These are phyloP conservation scores for Sclerotinia trifoliorum DNA, from an alignment of 2,329 filamentous ascomycete species.

Conservation along the genomic window DNA sequence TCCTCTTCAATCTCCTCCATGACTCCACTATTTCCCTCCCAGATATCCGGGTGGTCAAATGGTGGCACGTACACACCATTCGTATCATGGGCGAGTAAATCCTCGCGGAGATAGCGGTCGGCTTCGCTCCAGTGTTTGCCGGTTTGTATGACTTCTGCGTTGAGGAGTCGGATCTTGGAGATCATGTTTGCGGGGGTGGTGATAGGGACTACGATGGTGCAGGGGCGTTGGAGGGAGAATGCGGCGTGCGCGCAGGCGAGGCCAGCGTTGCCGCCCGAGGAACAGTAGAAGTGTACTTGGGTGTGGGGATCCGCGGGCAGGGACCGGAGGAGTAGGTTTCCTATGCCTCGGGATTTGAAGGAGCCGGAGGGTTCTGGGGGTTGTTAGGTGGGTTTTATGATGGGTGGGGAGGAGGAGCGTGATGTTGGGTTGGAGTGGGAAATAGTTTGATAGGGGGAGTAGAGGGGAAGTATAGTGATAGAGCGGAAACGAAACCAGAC, in stretches of 20 bases:
- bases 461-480: neutral
- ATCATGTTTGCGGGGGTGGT: slow-evolving; percentile 69
- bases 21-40: slow-evolving; percentile 62
- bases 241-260: slow-evolving; percentile 77
- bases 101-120: slow-evolving; percentile 61
- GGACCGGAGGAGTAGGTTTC: slow-evolving; percentile 62
- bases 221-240: slow-evolving; percentile 56
- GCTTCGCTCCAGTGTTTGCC: slow-evolving; percentile 70
- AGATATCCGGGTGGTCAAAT: slow-evolving; percentile 67
- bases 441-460: too few species aligned
- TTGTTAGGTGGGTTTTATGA: slow-evolving; percentile 13
- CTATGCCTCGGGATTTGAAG: slow-evolving; percentile 79
- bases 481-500: neutral
- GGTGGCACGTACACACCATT: slow-evolving; percentile 64
- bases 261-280: slow-evolving; percentile 80
- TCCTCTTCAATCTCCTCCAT: slow-evolving; percentile 45
- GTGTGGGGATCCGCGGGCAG: slow-evolving; percentile 33
- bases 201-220: slow-evolving; percentile 41
- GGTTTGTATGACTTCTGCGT: slow-evolving; percentile 65
- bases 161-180: slow-evolving; percentile 65
- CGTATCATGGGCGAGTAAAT: slow-evolving; percentile 51
- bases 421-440: too few species aligned
- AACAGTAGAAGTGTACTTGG: slow-evolving; percentile 71
- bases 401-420: neutral
- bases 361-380: slow-evolving; percentile 50